Base-by-base conservation (phyloP, 768 basidiomycete species). In the Multifurca ochricompacta region DNA sequence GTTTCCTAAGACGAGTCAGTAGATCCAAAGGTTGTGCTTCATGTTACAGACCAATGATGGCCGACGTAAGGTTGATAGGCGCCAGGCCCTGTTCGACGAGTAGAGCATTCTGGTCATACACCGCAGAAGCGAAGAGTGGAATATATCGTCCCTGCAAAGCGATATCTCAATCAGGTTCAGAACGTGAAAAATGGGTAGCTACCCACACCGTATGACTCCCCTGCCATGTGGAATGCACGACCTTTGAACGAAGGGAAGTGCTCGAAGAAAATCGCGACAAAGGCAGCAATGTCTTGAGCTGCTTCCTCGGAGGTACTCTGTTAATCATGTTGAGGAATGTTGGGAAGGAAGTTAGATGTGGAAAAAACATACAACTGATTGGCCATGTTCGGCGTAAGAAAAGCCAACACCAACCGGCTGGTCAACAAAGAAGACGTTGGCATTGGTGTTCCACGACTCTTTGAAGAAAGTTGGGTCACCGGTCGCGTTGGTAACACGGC, bases 221-320 rank as follows among this genome's bases (percentile, higher is more conserved):
- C 71, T 18, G 70, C 66, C 56, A 74, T 63, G 44, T 73, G 73
- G 36, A 73, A 68, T 2, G 71, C 64, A 3, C 85, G 70, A 2
- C 83, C 84, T 59, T 84, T 80, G 71, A 87, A 87, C 61, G 82
- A 72, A 51, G 67, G 73, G 64, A 90, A 90, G 53, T 81, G 75
- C 60, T 87, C 83, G 44, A 87, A 87, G 68, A 87, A 87, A 50
- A 88, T 79, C 3, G 77, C 70, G 0, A 87, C 73, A 59, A 88
- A 88, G 0, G 80, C 78, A 0, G 84, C 83, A 4, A 88, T 79
- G 59, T 88, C 85, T 48, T 77, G 73, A 0, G 83, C 82, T 3
- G 82, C 85, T 41, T 84, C 80, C 63, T 83, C 78, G 0, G 83
- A 80, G 2, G 77, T 84, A 44, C 75, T 72, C 82, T 83, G 36